Evolutionary conservation across 352 stramenopile genomes (phyloP), one percentile per base, ranked within the genome.

Genomic region (Thraustochytrium striatum): DNA sequence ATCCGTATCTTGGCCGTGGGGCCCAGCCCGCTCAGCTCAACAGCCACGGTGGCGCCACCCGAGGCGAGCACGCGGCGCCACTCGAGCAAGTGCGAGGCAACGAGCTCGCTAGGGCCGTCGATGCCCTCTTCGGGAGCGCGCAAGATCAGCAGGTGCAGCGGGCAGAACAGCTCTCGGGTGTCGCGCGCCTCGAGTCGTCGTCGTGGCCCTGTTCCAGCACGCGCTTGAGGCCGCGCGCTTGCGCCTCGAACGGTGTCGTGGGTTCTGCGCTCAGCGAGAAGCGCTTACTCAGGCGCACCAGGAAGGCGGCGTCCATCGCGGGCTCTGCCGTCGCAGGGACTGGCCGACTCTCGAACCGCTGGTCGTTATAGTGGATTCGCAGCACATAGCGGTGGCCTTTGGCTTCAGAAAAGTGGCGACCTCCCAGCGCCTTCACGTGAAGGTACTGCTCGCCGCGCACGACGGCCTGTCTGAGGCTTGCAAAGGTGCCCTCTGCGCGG

Each of bases 1-100:
- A 92, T 78, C 0, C 88, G 86, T 0, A 89, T 84, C 72, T 94
- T 93, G 84, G 92, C 59, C 0, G 62, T 89, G 28, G 82, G 78
- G 2, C 89, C 87, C 0, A 88, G 70, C 0, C 91, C 84, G 5
- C 88, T 82, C 7, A 93, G 80, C 0, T 89, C 88, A 33, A 91
- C 84, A 72, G 92, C 88, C 1, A 91, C 88, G 8, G 91, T 85
- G 39, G 89, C 86, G 2, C 89, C 72, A 0, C 86, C 89, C 35
- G 50, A 92, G 47, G 86, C 89, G n/a, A 94, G 78, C 7, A 90
- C 82, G 32, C 89, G 87, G 0, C 89, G 86, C 89, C 89, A 94
- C 78, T 94, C 89, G 1, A 94, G 58, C 5, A 85, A 83, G 38
- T 92, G 85, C 0, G 87, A 87, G 0, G 89, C 87, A 0, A 94